Percentiles rank a stretch among this genome's conserved stretches.
Conservation (phyloP, 2,329 filamentous ascomycete species). For the Fusarium goolgardi region DNA sequence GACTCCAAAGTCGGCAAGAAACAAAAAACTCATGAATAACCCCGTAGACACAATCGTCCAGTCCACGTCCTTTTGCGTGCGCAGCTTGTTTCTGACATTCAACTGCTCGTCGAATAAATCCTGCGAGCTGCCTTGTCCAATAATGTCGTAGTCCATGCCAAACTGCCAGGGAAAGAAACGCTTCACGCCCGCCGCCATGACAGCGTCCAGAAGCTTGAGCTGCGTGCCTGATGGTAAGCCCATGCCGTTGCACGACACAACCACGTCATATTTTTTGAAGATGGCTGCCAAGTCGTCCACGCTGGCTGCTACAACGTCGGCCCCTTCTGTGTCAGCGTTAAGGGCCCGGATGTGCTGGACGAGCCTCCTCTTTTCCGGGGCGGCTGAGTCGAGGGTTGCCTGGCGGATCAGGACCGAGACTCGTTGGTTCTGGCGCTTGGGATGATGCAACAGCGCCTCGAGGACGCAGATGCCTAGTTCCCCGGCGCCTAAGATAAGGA, state of each 20-base stretch:
- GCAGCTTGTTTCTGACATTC: conserved; percentile 64
- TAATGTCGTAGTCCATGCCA: conserved; percentile 76
- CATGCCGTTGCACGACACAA: conserved; percentile 73
- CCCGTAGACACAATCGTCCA: conserved; percentile 78
- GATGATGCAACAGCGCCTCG: conserved; percentile 60
- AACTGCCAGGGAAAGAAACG: conserved; percentile 79
- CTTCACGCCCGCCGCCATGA: conserved; percentile 60
- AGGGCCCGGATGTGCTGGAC: conserved; percentile 52
- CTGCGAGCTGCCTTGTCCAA: conserved; percentile 69
- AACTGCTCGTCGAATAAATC: conserved; percentile 77
- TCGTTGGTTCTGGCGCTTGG: conserved; percentile 46
- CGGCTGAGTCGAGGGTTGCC: conserved; percentile 55
- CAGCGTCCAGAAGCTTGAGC: conserved; percentile 67
- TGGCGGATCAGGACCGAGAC: conserved; percentile 67
- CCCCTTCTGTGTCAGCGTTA: conserved; percentile 56
- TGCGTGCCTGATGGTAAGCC: conserved; percentile 66
- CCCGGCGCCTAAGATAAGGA: conserved; percentile 74
- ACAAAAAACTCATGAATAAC: conserved; percentile 77
- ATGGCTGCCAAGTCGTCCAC: conserved; percentile 54
- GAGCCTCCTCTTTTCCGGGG: conserved; percentile 52
- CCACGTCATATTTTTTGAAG: conserved; percentile 61
- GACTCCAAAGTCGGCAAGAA: conserved; percentile 71
- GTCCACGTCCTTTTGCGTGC: conserved; percentile 58
- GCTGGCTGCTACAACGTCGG: conserved; percentile 57
- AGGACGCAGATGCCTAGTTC: conserved; percentile 72